Base-by-base conservation (phyloP, 169 alveolate genomes). In the Ophryocystis elektroscirrha region DNA sequence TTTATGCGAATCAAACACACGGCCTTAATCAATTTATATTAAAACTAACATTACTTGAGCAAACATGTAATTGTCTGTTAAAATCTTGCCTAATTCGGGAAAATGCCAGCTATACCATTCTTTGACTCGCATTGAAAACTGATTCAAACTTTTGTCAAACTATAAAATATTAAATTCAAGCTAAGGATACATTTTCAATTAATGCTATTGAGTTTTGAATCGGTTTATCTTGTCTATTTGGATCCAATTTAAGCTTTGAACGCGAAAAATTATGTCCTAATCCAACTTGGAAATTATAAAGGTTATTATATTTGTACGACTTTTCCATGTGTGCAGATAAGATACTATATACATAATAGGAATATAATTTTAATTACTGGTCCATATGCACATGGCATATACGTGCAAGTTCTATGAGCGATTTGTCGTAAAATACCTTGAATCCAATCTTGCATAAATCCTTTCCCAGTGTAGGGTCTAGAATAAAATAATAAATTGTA, bases 181-280 rank as follows among this genome's bases (percentile, higher is more conserved):
- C 19, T 9, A 22, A 50, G 44, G 27, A 32, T 54, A 54, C 1
- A 43, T 55, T 44, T 25, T 93, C 99, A 19, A 87, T 67, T 35
- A 85, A 67, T 0, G 97, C 96, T 24, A 90, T 84, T 32, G 94
- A 70, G 60, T 93, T 83, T 58, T 90, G 84, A 47, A 93, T 87
- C 12, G 96, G 95, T 56, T 89, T 93, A 68, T 93, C 98, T 51
- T 85, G 89, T 48, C 92, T 82, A 62, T 86, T 77, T 9, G 94
- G 93, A 68, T 89, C 97, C 46, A 82, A 69, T 61, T 85, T 78
- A 52, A 93, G 68, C 61, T 82, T 81, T 42, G 71, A 63, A 60
- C 99, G 74, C 49, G 93, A 79, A 66, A 71, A 87, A 48, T 86
- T 73, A 64, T 88, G 97, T 18, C 67, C 67, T n/a, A 59, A 44